Evolutionary conservation across 805 yeast species (phyloP), one percentile per base, ranked within the genome.

Genomic region (Blastobotrys chiropterorum): DNA sequence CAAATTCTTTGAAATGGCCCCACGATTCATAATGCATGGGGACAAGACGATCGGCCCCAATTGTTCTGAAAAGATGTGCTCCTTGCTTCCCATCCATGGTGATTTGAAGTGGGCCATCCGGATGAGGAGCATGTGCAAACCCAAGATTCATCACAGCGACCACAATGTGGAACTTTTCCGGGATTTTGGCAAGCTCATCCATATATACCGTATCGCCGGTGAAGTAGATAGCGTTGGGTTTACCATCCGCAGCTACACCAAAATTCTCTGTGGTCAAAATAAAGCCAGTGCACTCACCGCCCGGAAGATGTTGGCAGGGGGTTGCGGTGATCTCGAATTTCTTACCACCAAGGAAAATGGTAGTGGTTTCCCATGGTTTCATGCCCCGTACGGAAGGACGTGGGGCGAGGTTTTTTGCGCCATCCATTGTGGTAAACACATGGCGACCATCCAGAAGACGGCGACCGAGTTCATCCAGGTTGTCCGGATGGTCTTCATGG

Each of bases 401-500:
- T 13, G 48, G 48, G 3, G 5, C 15, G n/a, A 34, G 48, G 13
- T 46, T 46, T 3, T 11, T 31, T 4, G 48, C 48, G 17, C 22
- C 48, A 30, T 46, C 41, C n/a, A 22, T 17, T 3, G 48, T 46
- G 15, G 21, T 46, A 3, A 46, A 22, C 6, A 46, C 48, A 3
- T 46, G 16, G 6, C 40, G 40, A 5, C 48, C 48, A n/a, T 30
- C 41, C 15, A 46, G 39, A 3, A 46, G 21, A 3, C 16, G 48
- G 8, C 48, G 20, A 3, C 41, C 41, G 4, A 31, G 4, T 21
- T 30, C 41, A 17, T 46, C 41, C 14, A 46, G 48, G 30, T 46
- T 34, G 17, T 30, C 48, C 3, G 41, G 30, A 30, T 31, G 40
- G 48, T 46, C 41, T n/a, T 46, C 48, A 22, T 46, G 48, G 21